phyloP scores from a whole-genome alignment of 345 rosid genomes.

The Eucalyptus grandis region DNA sequence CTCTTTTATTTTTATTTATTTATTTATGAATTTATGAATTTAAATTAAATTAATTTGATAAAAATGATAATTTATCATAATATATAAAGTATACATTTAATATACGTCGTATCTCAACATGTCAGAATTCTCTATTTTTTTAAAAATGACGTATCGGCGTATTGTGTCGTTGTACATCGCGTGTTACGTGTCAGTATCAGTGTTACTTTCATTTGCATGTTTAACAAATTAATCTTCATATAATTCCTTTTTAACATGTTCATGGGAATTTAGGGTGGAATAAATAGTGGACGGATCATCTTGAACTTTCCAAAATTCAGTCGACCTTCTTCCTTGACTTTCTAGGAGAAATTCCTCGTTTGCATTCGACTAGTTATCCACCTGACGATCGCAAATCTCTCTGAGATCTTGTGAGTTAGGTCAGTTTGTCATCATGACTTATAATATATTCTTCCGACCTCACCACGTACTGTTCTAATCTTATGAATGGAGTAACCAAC shows the following conservation, averaged over 20 bases:
- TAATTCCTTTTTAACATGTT: background rate
- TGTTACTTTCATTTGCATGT: too few relatives aligned
- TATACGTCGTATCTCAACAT: too few relatives aligned
- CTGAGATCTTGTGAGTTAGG: background rate
- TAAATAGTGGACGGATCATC: background rate
- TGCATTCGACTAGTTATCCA: background rate
- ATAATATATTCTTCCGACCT: background rate
- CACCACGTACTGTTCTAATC: background rate
- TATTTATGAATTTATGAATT: too few relatives aligned
- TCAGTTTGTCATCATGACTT: background rate
- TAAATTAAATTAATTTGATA: too few relatives aligned
- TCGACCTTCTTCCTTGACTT: background rate
- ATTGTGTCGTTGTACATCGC: too few relatives aligned
- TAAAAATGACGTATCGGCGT: too few relatives aligned
- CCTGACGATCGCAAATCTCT: background rate
- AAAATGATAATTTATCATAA: too few relatives aligned
- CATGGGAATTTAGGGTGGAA: background rate
- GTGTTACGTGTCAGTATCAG: too few relatives aligned
- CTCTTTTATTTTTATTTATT: too few relatives aligned
- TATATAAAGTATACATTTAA: too few relatives aligned
- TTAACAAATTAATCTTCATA: too few relatives aligned
- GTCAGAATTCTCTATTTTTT: too few relatives aligned
- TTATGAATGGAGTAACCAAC: background rate
- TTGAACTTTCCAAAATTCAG: background rate
- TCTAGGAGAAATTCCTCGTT: background rate